Evolutionary conservation across 2,329 filamentous ascomycete species (phyloP).

Genomic region (Hymenoscyphus albidus): DNA sequence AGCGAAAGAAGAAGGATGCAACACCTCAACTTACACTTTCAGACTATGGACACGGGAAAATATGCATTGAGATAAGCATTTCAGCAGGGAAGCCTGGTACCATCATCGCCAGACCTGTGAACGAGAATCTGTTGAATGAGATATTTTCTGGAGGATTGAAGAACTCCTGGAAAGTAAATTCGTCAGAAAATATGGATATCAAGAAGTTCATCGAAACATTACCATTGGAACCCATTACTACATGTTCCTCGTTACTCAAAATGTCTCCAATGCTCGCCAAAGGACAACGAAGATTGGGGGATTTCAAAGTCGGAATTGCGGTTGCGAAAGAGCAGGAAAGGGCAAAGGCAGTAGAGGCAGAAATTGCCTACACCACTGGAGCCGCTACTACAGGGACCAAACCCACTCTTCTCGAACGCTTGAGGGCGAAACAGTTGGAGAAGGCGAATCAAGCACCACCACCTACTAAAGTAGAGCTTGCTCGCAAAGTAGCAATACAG

Average conservation of each 20-base stretch:
- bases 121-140: conserved; percentile 50
- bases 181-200: conserved; percentile 6
- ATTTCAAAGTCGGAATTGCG: conserved; percentile 60
- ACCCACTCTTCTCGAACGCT: conserved; percentile 70
- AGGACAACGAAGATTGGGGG: conserved; percentile 65
- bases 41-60: conserved; percentile 51
- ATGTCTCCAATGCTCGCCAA: conserved; percentile 57
- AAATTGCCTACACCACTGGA: conserved; percentile 21
- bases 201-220: conserved; percentile 51
- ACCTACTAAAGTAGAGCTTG: conserved; percentile 51
- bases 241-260: conserved; percentile 49
- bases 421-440: conserved; percentile 66
- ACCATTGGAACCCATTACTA: conserved; percentile 51
- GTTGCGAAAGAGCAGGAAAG: conserved; percentile 47
- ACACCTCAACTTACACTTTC: conserved; percentile 39
- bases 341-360: conserved; percentile 28
- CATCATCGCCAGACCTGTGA: conserved; percentile 39
- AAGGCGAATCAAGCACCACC: conserved; percentile 42
- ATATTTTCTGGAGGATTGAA: conserved; percentile 53
- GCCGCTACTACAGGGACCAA: conserved; percentile 39
- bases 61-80: conserved; percentile 53
- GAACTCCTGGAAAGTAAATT: conserved; percentile 39
- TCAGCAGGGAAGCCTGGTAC: conserved; percentile 19
- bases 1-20: conserved; percentile 38
- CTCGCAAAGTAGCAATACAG: conserved; percentile 61